phyloP scores from a whole-genome alignment of 768 basidiomycete species.

The Calocera viscosa region DNA sequence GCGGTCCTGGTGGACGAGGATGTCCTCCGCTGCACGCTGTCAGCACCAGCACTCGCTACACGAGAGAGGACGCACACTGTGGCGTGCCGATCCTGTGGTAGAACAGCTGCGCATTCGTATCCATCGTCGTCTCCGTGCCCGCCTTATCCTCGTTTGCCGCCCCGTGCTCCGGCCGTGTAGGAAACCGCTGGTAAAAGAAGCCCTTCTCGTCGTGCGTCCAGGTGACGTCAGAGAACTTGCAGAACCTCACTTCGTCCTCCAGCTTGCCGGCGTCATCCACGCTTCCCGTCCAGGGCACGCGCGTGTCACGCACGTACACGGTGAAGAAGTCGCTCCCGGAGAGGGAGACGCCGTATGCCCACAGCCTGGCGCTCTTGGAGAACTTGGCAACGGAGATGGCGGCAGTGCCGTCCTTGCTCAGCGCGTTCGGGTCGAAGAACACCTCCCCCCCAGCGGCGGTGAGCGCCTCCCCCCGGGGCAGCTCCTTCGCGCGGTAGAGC shows the following conservation, averaged over 20 bases:
- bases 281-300: slow-evolving; percentile 37
- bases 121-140: slow-evolving; percentile 47
- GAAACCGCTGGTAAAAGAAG: slow-evolving; percentile 76
- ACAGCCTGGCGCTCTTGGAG: slow-evolving; percentile 55
- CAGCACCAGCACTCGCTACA: neutral
- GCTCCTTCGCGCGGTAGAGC: neutral
- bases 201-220: slow-evolving; percentile 74
- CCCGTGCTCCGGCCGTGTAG: slow-evolving; percentile 38
- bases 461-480: neutral
- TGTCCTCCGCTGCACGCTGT: slow-evolving; percentile 44
- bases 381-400: slow-evolving; percentile 48
- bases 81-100: slow-evolving; percentile 62
- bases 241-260: slow-evolving; percentile 54
- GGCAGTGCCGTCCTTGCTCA: slow-evolving; percentile 61
- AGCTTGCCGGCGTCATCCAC: slow-evolving; percentile 37
- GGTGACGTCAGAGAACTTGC: slow-evolving; percentile 59
- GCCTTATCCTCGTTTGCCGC: slow-evolving; percentile 37
- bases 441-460: slow-evolving; percentile 45
- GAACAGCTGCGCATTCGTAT: slow-evolving; percentile 59
- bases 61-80: slow-evolving; percentile 37
- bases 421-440: slow-evolving; percentile 72
- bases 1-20: slow-evolving; percentile 52
- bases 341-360: slow-evolving; percentile 61
- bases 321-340: slow-evolving; percentile 62
- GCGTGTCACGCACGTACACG: slow-evolving; percentile 53